Conservation (phyloP, 73 alveolate species). For the Paramecium sexaurelia region DNA sequence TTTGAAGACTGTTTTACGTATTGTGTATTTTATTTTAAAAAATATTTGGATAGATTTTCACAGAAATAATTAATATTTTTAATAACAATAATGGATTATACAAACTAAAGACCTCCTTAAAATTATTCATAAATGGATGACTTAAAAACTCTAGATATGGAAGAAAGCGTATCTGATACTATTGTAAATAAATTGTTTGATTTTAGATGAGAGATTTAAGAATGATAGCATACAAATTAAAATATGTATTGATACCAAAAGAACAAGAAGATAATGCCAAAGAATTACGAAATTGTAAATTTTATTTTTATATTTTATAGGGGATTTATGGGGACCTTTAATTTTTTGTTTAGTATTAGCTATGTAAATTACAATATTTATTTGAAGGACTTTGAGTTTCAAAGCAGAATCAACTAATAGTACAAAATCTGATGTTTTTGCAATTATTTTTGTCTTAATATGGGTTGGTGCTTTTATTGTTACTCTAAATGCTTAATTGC, state of each 20-base stretch:
- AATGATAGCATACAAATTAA: conserved; percentile 89
- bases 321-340: conserved; percentile 99
- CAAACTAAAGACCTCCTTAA: background rate
- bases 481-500: conserved; percentile 89
- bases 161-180: conserved; percentile 56
- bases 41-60: background rate
- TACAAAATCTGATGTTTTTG: conserved; percentile 79
- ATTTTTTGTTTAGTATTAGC: conserved; percentile 73
- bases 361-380: background rate
- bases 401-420: conserved; percentile 4
- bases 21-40: background rate
- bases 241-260: conserved; percentile 77
- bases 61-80: background rate
- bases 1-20: background rate
- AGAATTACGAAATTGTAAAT: conserved; percentile 85
- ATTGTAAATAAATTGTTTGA: background rate
- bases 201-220: conserved; percentile 85
- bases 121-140: conserved; percentile 11
- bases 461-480: conserved; percentile 95
- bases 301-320: conserved; percentile 64
- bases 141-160: background rate
- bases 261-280: conserved; percentile 78
- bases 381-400: background rate
- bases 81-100: background rate
- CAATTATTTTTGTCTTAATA: conserved; percentile 87